phyloP scores from a whole-genome alignment of 495 filamentous ascomycete species.

The Glarea lozoyensis region DNA sequence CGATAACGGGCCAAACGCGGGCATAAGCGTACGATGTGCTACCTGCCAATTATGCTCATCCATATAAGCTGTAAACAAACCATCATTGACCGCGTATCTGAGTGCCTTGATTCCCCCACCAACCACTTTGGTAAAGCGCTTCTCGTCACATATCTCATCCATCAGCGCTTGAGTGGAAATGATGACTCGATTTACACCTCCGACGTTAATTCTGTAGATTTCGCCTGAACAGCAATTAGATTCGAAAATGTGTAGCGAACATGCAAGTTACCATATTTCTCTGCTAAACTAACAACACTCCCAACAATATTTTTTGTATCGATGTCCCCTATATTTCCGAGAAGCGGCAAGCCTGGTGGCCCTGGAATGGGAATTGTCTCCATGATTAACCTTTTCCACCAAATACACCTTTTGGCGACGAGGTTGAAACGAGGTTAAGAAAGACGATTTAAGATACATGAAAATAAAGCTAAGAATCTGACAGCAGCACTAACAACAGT shows the following conservation, averaged over 20 bases:
- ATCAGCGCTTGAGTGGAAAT: slow-evolving; percentile 36
- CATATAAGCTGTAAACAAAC: slow-evolving; percentile 37
- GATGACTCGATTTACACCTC: slow-evolving; percentile 29
- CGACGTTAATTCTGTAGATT: slow-evolving; percentile 10
- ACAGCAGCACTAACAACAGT: too few species aligned
- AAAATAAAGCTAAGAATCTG: too few species aligned
- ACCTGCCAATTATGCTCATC: slow-evolving; percentile 47
- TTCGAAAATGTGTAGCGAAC: slow-evolving; percentile 5
- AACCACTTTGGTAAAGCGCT: slow-evolving; percentile 37
- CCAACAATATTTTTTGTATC: slow-evolving; percentile 52
- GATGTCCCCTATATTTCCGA: slow-evolving; percentile 61
- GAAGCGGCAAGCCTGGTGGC: slow-evolving; percentile 55
- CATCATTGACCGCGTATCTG: slow-evolving; percentile 25
- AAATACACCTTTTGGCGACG: too few species aligned
- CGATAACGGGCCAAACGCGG: slow-evolving; percentile 49
- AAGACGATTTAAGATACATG: too few species aligned
- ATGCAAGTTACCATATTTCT: slow-evolving; percentile 46
- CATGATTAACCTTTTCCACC: too few species aligned
- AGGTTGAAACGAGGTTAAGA: too few species aligned
- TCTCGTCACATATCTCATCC: slow-evolving; percentile 47
- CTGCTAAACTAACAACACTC: slow-evolving; percentile 52
- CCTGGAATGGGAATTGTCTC: slow-evolving; percentile 59
- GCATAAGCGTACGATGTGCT: slow-evolving; percentile 47
- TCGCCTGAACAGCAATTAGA: not conserved
- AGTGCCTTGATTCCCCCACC: not conserved